Conservation (phyloP, 352 stramenopile genomes). For the Globisporangium nodosum region DNA sequence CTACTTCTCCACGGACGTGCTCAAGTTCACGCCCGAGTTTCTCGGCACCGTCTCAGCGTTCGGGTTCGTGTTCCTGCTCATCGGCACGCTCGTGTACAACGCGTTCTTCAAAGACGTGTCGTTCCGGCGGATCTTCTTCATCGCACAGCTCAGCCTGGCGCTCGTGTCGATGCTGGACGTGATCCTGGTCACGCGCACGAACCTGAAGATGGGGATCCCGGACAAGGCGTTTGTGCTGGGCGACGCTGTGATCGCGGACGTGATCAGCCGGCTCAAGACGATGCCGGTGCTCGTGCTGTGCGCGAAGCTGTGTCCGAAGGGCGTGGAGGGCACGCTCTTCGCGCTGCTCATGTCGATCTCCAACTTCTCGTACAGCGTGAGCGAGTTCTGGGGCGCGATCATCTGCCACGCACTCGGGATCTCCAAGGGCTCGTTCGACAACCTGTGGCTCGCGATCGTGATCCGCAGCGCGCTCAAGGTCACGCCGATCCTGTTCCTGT, state of each 20-base stretch:
- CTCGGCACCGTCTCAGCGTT: conserved; percentile 84
- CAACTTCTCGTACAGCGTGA: conserved; percentile 92
- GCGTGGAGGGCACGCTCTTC: conserved; percentile 96
- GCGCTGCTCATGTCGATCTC: conserved; percentile 96
- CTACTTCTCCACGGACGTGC: conserved; percentile 94
- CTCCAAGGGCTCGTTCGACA: conserved; percentile 88
- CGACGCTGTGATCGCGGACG: conserved; percentile 89
- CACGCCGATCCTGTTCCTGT: conserved; percentile 88
- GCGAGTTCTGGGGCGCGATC: conserved; percentile 89
- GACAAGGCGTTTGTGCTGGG: conserved; percentile 94
- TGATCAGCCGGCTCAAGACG: conserved; percentile 77
- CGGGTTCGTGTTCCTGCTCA: conserved; percentile 73
- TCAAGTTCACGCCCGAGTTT: conserved; percentile 94
- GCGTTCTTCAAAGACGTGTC: conserved; percentile 85
- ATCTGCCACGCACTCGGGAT: conserved; percentile 89
- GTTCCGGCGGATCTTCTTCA: conserved; percentile 93
- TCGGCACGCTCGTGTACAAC: conserved; percentile 83
- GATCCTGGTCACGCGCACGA: conserved; percentile 90
- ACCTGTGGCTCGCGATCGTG: conserved; percentile 88
- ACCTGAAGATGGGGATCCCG: conserved; percentile 89
- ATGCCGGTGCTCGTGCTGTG: conserved; percentile 95
- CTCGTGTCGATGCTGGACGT: conserved; percentile 72
- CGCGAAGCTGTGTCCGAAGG: conserved; percentile 91
- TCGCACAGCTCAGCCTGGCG: conserved; percentile 70
- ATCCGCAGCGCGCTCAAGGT: conserved; percentile 90